Base-by-base conservation (phyloP, 1,139 yeast species). In the Yamadazyma jaroonii region DNA sequence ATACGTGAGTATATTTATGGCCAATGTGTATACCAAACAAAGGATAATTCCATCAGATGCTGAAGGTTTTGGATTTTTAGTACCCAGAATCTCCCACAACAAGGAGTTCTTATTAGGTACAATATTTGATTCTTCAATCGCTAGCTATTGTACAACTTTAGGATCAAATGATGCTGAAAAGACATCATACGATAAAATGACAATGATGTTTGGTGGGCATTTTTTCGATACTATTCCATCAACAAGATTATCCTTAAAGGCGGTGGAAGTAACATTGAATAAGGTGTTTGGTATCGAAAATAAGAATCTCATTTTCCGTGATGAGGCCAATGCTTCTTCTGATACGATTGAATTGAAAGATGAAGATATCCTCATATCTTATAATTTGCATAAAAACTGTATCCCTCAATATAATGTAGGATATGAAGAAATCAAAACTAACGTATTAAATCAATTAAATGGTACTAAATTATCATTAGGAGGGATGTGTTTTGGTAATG, bases 141-240 rank as follows among this genome's bases (percentile, higher is more conserved):
- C 37, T 7, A 34, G 35, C 6, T 26, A 37, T 32, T 3, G 30
- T 24, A 23, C 29, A 7, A 9, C 25, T 6, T 23, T 32, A 3
- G 12, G 28, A 29, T 3, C 13, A 10, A 28, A 17, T 14, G 32
- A 35, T 13, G 26, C 20, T 12, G 39, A 59, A 10, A 4, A 8
- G 2, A 20, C 29, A 9, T 24, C 21, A 1, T 81, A 82, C 47
- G 40, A 87, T 6, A 87, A 85, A 48, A 58, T 90, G 35, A 92
- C 98, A 0, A 74, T 88, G 25, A 92, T 92, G 97, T 64, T 88
- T 55, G 97, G 97, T 1, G 97, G 97, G 1, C 72, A 74, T 52
- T 64, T 60, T 43, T 44, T 56, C 10, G 42, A 52, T 9, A 64
- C 62, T 3, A 53, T 73, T 2, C 84, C 83, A 6, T 67, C 75